phyloP scores from a whole-genome alignment of 331 rosid species.

The Malus hybrid region DNA sequence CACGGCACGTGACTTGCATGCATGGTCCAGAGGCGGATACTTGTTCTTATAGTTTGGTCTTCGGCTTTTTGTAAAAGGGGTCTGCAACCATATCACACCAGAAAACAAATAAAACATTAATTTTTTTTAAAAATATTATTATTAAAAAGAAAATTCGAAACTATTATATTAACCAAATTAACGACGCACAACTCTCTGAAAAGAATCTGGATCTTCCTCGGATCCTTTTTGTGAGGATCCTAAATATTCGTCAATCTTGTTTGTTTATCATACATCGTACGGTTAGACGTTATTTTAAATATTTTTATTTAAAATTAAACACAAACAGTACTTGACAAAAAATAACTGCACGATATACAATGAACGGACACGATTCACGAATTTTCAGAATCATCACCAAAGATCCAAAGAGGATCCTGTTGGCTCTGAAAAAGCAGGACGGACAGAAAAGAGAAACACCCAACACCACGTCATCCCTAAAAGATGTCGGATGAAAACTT shows the following conservation, averaged over 20 bases:
- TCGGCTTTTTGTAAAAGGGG: not conserved
- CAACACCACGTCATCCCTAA: not conserved
- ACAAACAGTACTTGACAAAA: too few species aligned
- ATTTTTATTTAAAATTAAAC: too few species aligned
- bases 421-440: conserved; percentile 13
- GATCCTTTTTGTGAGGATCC: rapidly evolving
- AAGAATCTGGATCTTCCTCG: not conserved
- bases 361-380: too few species aligned
- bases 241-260: rapidly evolving
- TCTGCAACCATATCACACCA: not conserved
- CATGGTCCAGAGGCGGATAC: not conserved
- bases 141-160: too few species aligned
- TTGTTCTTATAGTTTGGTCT: not conserved
- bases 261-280: too few species aligned
- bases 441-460: not conserved
- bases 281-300: too few species aligned
- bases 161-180: not conserved
- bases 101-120: not conserved
- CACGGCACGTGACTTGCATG: not conserved
- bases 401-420: too few species aligned
- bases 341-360: too few species aligned
- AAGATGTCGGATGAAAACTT: conserved; percentile 14
- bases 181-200: not conserved
- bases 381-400: too few species aligned
- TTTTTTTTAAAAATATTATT: too few species aligned